Evolutionary conservation across 768 basidiomycete genomes (phyloP).

Genomic region (Filobasidium floriforme): DNA sequence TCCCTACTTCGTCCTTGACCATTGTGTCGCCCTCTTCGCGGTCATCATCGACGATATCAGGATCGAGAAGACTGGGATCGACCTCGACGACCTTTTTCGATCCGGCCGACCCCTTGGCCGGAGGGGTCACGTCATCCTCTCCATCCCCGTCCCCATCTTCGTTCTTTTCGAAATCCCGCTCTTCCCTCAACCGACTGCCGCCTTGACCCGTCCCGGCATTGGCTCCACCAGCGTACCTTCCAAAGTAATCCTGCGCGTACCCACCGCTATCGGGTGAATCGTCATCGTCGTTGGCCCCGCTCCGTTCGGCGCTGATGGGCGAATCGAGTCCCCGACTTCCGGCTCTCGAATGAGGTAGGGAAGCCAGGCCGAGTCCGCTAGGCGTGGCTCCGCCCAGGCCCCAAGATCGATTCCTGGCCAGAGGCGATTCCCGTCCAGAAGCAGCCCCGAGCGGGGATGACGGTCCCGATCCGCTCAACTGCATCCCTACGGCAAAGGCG

Average conservation of each 20-base stretch:
- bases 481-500: constrained; percentile 2
- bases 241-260: constrained; percentile 11
- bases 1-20: neutral
- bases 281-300: constrained; percentile 18
- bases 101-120: neutral
- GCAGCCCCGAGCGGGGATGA: constrained; percentile 8
- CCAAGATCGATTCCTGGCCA: neutral
- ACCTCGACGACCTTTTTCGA: neutral
- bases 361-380: constrained; percentile 4
- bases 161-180: neutral
- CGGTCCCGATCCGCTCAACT: neutral
- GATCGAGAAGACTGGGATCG: neutral
- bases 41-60: too few relatives aligned
- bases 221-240: neutral
- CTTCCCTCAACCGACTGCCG: constrained; percentile 6
- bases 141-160: neutral
- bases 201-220: neutral
- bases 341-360: constrained; percentile 3
- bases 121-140: constrained; percentile 3
- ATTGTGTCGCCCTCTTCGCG: neutral
- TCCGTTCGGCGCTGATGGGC: constrained; percentile 22
- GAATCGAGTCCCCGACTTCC: constrained; percentile 23
- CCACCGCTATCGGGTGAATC: constrained; percentile 4
- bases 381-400: neutral
- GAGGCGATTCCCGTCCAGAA: neutral